Base-by-base conservation (phyloP, 495 filamentous ascomycete genomes). In the Tirmania nivea region DNA sequence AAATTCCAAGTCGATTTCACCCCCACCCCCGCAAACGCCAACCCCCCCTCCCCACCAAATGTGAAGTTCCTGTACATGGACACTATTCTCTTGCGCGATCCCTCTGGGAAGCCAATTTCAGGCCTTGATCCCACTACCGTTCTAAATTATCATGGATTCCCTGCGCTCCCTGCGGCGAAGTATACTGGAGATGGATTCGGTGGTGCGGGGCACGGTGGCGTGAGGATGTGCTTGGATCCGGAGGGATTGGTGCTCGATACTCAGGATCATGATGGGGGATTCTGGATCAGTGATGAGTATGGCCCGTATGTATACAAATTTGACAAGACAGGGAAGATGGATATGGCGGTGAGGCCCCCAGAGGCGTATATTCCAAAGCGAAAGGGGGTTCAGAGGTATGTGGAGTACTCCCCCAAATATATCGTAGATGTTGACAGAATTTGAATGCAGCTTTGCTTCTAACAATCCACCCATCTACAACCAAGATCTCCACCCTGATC, bases 271-370 rank as follows among this genome's bases (percentile, higher is more conserved):
- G 25, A 31, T 31, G 77, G 75, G 53, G 69, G 70, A 2, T 87
- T 86, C 70, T 88, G 80, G 80, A 69, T 88, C 35, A 78, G 72
- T 36, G 84, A 88, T 62, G 83, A 90, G 63, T 88, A 88, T 62
- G 84, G 83, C 4, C 82, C 80, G 0, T 87, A 79, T 56, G 68
- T 85, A 20, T 86, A 79, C 69, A 57, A 78, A 10, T 88, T 86
- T 69, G 67, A 70, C 55, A 49, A 56, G 9, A 58, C 59, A 0
- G 84, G 84, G 31, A 69, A 67, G 47, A 78, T 90, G 75, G 60
- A 74, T 11, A 63, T 67, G 1, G 82, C 82, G 3, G 80, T 88
- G 53, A 74, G 73, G 34, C 82, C 83, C 0, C 80, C 80, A 0
- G 67, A 75, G 35, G 80, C 82, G 8, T 70, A 78, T 49, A 74